Evolutionary conservation across 1,284 basidiomycete species (phyloP).

Genomic region (Boletus smithii): DNA sequence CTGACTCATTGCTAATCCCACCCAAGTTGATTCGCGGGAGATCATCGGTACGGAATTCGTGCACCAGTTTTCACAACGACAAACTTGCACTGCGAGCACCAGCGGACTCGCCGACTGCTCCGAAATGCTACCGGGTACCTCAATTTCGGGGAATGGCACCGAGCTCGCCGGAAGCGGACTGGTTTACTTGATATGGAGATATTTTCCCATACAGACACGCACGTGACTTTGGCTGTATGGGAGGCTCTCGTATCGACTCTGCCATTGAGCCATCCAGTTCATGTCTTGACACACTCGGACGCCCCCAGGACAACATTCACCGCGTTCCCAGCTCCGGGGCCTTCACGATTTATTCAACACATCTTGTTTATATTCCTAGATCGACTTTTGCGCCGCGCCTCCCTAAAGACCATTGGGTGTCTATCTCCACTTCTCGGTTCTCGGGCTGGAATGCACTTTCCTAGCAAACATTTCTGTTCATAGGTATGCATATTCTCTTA

Average conservation of each 20-base stretch:
- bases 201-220: slow-evolving; percentile 13
- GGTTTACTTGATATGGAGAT: slow-evolving; percentile 5
- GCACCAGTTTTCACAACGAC: no score
- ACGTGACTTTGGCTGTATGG: slow-evolving; percentile 25
- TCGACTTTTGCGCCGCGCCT: slow-evolving; percentile 11
- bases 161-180: not conserved
- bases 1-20: no score
- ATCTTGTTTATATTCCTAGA: slow-evolving; percentile 29
- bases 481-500: slow-evolving; percentile 19
- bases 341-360: slow-evolving; percentile 12
- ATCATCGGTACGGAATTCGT: no score
- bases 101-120: no score
- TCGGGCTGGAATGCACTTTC: slow-evolving; percentile 24
- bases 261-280: slow-evolving; percentile 22
- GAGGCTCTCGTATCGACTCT: slow-evolving; percentile 1
- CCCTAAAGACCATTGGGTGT: slow-evolving; percentile 10
- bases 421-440: slow-evolving; percentile 15
- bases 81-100: no score
- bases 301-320: slow-evolving; percentile 9
- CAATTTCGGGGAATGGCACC: no score
- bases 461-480: slow-evolving; percentile 15
- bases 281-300: slow-evolving; percentile 26
- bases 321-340: slow-evolving; percentile 10
- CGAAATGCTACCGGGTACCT: no score
- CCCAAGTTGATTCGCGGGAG: no score